Base-by-base conservation (phyloP, 805 yeast genomes). In the Hanseniaspora lindneri region DNA sequence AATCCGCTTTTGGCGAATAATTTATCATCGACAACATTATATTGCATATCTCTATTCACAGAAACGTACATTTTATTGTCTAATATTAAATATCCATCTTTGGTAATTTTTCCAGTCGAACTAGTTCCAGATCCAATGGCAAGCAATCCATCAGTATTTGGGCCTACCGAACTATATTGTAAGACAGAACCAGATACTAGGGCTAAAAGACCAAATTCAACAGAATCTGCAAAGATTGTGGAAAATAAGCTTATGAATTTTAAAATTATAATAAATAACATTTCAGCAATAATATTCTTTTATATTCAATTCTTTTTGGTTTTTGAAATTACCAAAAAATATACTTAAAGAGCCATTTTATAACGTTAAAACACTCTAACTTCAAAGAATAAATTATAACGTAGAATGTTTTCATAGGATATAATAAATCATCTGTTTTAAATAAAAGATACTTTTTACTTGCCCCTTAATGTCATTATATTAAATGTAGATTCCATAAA, bases 1-100 rank as follows among this genome's bases (percentile, higher is more conserved):
- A 70, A 74, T 3, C 71, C 68, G 16, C 62, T 51, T 19, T 62
- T 39, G 35, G 56, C 61, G 39, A 58, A 57, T 19, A 54, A 41
- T 44, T 54, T 58, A 13, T 55, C 40, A 32, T 59, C 56, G 32
- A 37, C 37, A 9, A 52, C 54, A 8, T 39, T 51, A 14, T 58
- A 40, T 28, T 55, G 41, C 19, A 60, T 58, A 27, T 55, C 11
- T 5, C 59, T 8, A 51, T 35, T 49, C 21, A 61, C 61, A 37
- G 58, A 60, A 14, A 61, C 64, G 51, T 51, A 66, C 3, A 56
- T 49, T 35, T 59, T 63, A 41, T 65, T 64, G 27, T 53, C 30
- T 20, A 65, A 52, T 51, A 60, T 57, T 40, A 66, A 57, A 27
- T 49, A 51, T 51, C 71, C 70, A 6, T 53, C 63, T 47, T 66